Evolutionary conservation across 169 alveolate genomes (phyloP).

Genomic region (Eimeria brunetti): DNA sequence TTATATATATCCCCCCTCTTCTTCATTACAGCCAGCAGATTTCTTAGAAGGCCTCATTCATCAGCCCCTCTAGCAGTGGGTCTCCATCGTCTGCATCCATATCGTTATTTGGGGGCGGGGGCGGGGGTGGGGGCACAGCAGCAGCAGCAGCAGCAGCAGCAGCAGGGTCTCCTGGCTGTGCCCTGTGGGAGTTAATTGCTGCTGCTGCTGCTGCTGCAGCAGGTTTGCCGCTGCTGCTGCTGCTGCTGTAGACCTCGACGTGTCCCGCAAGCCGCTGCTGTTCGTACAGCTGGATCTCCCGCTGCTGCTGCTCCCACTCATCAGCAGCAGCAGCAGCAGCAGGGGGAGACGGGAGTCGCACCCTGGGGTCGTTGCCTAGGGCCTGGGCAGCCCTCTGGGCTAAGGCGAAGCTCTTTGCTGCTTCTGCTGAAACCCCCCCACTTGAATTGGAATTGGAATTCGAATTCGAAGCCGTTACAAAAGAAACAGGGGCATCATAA

Average conservation of each 20-base stretch:
- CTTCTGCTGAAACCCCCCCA: constrained; percentile 31
- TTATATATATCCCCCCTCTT: too few relatives aligned
- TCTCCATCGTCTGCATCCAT: constrained; percentile 70
- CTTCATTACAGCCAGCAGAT: too few relatives aligned
- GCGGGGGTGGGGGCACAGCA: not conserved
- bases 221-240: not conserved
- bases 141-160: constrained; percentile 24
- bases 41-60: constrained; percentile 66
- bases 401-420: constrained; percentile 47
- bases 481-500: constrained; percentile 57
- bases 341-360: constrained; percentile 56
- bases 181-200: too few relatives aligned
- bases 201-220: not conserved
- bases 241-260: constrained; percentile 20
- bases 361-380: constrained; percentile 32
- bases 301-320: constrained; percentile 65
- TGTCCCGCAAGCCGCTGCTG: constrained; percentile 38
- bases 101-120: not conserved
- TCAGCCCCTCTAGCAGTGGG: constrained; percentile 54
- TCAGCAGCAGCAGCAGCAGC: constrained; percentile 36
- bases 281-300: constrained; percentile 51
- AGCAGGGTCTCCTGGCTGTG: not conserved
- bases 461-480: constrained; percentile 31
- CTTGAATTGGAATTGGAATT: too few relatives aligned
- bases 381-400: constrained; percentile 69